Percentiles rank a stretch among this genome's conserved stretches.
phyloP scores from a whole-genome alignment of 2,329 filamentous ascomycete species.

The Hypoxylon sp. region DNA sequence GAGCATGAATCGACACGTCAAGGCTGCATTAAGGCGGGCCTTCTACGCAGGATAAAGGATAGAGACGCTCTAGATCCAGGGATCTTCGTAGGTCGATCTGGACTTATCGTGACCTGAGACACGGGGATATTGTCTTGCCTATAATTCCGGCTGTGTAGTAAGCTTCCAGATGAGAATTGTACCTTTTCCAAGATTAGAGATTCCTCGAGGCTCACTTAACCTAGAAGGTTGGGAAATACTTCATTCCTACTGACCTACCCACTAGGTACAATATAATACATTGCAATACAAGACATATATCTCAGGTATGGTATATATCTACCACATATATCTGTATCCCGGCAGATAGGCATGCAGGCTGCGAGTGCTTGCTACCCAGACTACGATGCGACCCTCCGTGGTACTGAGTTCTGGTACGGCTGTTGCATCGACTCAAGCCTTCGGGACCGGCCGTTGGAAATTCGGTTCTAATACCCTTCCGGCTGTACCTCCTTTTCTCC shows the following conservation, averaged over 20 bases:
- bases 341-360: conserved; percentile 11
- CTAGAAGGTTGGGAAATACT: too few relatives aligned
- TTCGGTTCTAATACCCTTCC: background rate
- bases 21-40: conserved; percentile 20
- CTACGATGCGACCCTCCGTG: conserved; percentile 9
- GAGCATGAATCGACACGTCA: conserved; percentile 17
- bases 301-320: background rate
- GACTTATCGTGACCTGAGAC: conserved; percentile 6
- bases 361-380: conserved; percentile 2
- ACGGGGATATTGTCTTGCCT: conserved; percentile 1
- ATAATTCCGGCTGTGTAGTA: conserved; percentile 15
- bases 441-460: conserved; percentile 4
- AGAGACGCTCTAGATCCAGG: conserved; percentile 11
- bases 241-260: too few relatives aligned
- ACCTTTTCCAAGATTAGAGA: too few relatives aligned
- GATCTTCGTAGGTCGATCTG: conserved; percentile 9
- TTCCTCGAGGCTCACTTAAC: too few relatives aligned
- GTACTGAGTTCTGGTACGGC: conserved; percentile 11
- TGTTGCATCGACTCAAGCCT: conserved; percentile 13
- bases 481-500: conserved; percentile 1
- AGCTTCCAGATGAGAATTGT: too few relatives aligned
- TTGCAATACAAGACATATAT: too few relatives aligned
- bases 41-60: conserved; percentile 4
- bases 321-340: background rate
- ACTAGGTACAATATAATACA: too few relatives aligned